phyloP scores from a whole-genome alignment of 805 yeast genomes.

The Saturnispora hagleri region DNA sequence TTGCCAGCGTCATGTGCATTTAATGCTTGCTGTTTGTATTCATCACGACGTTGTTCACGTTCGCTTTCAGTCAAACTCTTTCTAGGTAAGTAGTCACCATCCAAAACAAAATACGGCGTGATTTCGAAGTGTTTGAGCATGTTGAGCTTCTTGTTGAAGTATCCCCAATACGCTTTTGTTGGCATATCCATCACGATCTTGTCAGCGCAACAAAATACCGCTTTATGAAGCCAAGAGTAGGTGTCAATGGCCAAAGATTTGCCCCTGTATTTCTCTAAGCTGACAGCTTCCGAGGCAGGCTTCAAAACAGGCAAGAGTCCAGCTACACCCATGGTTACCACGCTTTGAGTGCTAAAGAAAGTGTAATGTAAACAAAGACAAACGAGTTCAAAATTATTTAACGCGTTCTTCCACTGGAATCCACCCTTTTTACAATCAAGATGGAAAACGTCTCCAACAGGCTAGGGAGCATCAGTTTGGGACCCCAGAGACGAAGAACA shows the following conservation, averaged over 20 bases:
- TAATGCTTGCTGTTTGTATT: slow-evolving; percentile 49
- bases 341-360: neutral
- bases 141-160: slow-evolving; percentile 54
- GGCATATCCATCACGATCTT: slow-evolving; percentile 67
- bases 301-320: slow-evolving; percentile 77
- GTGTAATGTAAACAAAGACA: slow-evolving; percentile 1
- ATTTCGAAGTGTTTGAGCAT: slow-evolving; percentile 63
- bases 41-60: slow-evolving; percentile 47
- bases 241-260: slow-evolving; percentile 87
- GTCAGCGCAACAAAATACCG: slow-evolving; percentile 72
- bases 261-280: slow-evolving; percentile 57
- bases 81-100: slow-evolving; percentile 79
- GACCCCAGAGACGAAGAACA: slow-evolving; percentile 9
- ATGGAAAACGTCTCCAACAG: neutral
- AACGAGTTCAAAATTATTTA: neutral
- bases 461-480: neutral
- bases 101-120: slow-evolving; percentile 83
- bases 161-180: slow-evolving; percentile 63
- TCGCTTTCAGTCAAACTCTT: slow-evolving; percentile 66
- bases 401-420: neutral
- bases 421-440: neutral
- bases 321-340: slow-evolving; percentile 59
- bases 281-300: slow-evolving; percentile 53
- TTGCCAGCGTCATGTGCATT: slow-evolving; percentile 45
- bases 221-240: slow-evolving; percentile 92